Evolutionary conservation across 805 yeast genomes (phyloP).

Genomic region (Yarrowia yakushimensis): DNA sequence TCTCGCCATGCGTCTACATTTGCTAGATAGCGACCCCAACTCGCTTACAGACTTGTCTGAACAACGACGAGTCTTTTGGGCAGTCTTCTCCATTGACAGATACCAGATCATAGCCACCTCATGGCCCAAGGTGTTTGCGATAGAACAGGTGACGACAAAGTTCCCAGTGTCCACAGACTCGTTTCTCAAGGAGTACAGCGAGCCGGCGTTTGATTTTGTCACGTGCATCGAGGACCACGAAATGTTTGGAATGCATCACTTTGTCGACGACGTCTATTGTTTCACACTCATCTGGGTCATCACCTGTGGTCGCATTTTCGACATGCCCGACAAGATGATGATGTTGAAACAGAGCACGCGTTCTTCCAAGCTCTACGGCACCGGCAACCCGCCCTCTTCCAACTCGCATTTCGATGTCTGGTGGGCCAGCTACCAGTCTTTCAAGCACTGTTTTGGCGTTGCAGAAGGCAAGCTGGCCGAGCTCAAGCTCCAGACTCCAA

Average conservation of each 20-base stretch:
- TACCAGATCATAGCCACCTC: constrained; percentile 11
- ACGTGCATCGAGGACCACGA: constrained; percentile 13
- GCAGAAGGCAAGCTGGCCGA: not conserved
- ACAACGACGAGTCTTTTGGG: constrained; percentile 3
- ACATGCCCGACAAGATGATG: constrained; percentile 13
- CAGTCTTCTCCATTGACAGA: constrained; percentile 6
- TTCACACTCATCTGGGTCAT: constrained; percentile 10
- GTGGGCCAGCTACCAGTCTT: constrained; percentile 14
- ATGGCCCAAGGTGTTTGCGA: constrained; percentile 16
- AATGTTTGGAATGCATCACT: constrained; percentile 15
- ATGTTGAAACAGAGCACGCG: not conserved
- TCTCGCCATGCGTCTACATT: constrained; percentile 1
- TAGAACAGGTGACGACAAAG: not conserved
- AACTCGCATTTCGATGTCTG: constrained; percentile 3
- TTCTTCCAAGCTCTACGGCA: not conserved
- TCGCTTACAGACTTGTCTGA: not conserved
- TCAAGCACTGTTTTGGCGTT: constrained; percentile 5
- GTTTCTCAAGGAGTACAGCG: constrained; percentile 1
- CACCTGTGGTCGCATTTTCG: constrained; percentile 4
- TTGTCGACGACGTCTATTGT: constrained; percentile 18
- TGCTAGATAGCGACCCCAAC: not conserved
- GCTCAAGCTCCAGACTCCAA: not conserved
- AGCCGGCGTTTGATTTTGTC: not conserved
- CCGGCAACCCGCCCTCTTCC: not conserved
- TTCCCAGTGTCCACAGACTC: constrained; percentile 12